Conservation (phyloP, 495 filamentous ascomycete genomes). For the Penicillium silybi region DNA sequence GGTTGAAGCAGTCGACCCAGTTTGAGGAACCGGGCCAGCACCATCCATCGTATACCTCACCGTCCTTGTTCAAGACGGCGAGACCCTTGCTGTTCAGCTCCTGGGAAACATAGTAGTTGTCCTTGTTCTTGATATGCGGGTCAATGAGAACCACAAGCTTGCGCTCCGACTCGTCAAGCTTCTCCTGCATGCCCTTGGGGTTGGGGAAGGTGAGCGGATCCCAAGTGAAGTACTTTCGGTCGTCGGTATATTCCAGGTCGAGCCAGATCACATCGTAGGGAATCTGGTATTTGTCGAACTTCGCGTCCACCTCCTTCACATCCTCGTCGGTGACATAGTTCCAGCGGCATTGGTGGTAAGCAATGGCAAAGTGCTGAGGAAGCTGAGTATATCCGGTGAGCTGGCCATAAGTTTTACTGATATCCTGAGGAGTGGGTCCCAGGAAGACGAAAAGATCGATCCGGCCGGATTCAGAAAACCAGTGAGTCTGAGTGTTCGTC, state of each 20-base stretch:
- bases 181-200: slow-evolving; percentile 81
- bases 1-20: slow-evolving; percentile 95
- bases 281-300: slow-evolving; percentile 90
- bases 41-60: slow-evolving; percentile 87
- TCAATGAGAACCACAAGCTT: slow-evolving; percentile 95
- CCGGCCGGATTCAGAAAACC: slow-evolving; percentile 89
- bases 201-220: slow-evolving; percentile 81
- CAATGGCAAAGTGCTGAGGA: slow-evolving; percentile 87
- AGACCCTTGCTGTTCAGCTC: slow-evolving; percentile 80
- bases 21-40: slow-evolving; percentile 96
- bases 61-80: slow-evolving; percentile 84
- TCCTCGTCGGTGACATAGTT: slow-evolving; percentile 97
- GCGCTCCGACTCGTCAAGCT: slow-evolving; percentile 74
- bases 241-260: slow-evolving; percentile 94
- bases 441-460: slow-evolving; percentile 93
- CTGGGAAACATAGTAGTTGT: slow-evolving; percentile 67
- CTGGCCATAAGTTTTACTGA: slow-evolving; percentile 77
- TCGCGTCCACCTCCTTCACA: slow-evolving; percentile 91
- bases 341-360: slow-evolving; percentile 97
- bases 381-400: slow-evolving; percentile 93
- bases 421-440: slow-evolving; percentile 75
- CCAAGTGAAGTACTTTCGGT: slow-evolving; percentile 97
- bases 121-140: slow-evolving; percentile 93
- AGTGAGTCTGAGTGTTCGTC: slow-evolving; percentile 83
- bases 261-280: slow-evolving; percentile 99